Evolutionary conservation across 2,329 filamentous ascomycete genomes (phyloP), one percentile per base, ranked within the genome.

Genomic region (Nannizziopsis barbatae): DNA sequence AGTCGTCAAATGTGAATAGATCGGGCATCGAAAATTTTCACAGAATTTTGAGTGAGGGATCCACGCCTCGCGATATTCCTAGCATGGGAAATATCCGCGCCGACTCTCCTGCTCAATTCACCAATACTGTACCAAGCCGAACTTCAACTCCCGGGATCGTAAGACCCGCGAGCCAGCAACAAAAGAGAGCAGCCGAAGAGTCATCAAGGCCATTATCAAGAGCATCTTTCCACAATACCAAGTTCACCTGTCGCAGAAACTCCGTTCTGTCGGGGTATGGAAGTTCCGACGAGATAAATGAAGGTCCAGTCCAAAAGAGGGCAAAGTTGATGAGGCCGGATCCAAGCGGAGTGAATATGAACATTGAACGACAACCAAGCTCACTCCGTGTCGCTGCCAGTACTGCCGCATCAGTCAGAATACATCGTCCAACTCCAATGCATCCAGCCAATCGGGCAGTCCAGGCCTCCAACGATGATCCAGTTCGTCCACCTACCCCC

Each of bases 331-430:
- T 80, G 15, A 78, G 83, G 60, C 77, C 82, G 10, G 79, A 84
- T 53, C 80, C 80, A n/a, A 80, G 81, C 44, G 83, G 79, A 56
- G 77, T 63, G 75, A 53, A 79, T 78, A 17, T 84, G 56, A 72
- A 72, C 50, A 72, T 95, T 58, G 84, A 83, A 45, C 75, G 78
- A 35, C 81, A 80, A 27, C 77, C 81, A 8, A 87, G 92, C 42
- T 93, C 86, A 2, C 72, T 96, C 20, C 79, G 89, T 42, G 87
- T 95, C n/a, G 83, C 86, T 52, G 90, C 90, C 41, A 94, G 87
- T 62, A 94, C 86, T 12, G 84, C 89, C 39, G 86, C 87, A 37
- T 95, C 89, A 4, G 75, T 96, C 50, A 84, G 90, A 38, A 83
- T 82, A 42, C 84, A 95, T 63, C 79, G 88, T 39, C 90, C 90